Evolutionary conservation across 805 yeast species (phyloP).

Genomic region (Sugiyamaella marilandica): DNA sequence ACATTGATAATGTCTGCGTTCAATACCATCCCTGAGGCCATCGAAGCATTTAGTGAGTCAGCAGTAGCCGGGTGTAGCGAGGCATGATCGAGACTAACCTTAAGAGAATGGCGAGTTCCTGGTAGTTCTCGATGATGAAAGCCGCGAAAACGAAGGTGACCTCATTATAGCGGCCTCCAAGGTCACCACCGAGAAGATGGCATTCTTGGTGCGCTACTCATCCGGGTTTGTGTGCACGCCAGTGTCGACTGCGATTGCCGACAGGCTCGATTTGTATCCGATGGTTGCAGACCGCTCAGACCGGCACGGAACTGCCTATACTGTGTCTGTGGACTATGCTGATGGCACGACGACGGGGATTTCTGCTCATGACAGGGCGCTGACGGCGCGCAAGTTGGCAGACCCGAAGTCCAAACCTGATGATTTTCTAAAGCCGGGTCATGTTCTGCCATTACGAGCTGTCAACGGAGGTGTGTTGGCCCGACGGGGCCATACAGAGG

Average conservation of each 20-base stretch:
- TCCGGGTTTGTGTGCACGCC: conserved; percentile 93
- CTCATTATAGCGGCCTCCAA: conserved; percentile 86
- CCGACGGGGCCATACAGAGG: conserved; percentile 97
- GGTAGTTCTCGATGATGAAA: conserved; percentile 95
- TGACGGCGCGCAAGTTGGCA: conserved; percentile 73
- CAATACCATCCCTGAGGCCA: conserved; percentile 57
- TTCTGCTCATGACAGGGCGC: conserved; percentile 87
- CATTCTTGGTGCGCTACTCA: conserved; percentile 74
- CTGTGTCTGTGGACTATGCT: conserved; percentile 80
- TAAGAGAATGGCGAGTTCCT: conserved; percentile 69
- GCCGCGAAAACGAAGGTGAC: conserved; percentile 97
- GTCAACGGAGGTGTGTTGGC: conserved; percentile 72
- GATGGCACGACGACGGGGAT: conserved; percentile 97
- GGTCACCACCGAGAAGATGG: conserved; percentile 81
- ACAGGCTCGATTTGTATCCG: conserved; percentile 69
- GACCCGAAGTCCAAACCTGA: conserved; percentile 48
- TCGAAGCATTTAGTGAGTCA: conserved; percentile 57
- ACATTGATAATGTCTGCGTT: conserved; percentile 8
- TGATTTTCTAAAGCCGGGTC: conserved; percentile 90
- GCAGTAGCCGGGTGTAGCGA: neutral
- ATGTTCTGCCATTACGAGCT: conserved; percentile 87
- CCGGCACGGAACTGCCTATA: conserved; percentile 95
- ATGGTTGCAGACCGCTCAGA: conserved; percentile 66
- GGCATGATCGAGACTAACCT: conserved; percentile 2
- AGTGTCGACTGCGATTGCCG: conserved; percentile 70